Percentiles rank a stretch among this genome's conserved stretches.
Conservation (phyloP, 192 early-diverging fungal genomes). For the Umbelopsis isabellina region DNA sequence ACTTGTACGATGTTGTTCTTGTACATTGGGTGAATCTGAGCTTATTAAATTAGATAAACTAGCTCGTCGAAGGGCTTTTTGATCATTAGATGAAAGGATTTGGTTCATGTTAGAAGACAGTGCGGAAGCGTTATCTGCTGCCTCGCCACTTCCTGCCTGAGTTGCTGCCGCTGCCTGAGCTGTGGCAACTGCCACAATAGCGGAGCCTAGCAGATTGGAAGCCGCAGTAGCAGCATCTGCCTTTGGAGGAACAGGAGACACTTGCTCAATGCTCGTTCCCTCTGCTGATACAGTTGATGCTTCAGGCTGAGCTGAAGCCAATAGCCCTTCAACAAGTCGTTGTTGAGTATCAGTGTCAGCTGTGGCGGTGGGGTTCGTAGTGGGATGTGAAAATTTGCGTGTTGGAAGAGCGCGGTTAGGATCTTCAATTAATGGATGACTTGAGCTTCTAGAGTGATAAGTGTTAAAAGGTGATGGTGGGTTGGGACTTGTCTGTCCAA, state of each 20-base stretch:
- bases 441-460: constrained; percentile 6
- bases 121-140: not conserved
- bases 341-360: not conserved
- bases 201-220: not conserved
- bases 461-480: constrained; percentile 13
- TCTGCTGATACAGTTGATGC: not conserved
- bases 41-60: constrained; percentile 2
- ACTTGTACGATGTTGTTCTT: not conserved
- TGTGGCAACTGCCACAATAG: not conserved
- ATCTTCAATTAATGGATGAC: constrained; percentile 18
- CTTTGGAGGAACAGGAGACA: not conserved
- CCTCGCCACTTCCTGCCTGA: no score
- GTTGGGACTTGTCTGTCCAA: constrained; percentile 16
- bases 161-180: not conserved
- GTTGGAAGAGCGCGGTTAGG: not conserved
- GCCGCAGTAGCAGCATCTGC: constrained; percentile 1
- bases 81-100: not conserved
- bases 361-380: not conserved
- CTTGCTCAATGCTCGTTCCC: no score
- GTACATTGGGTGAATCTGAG: not conserved
- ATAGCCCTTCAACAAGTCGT: not conserved
- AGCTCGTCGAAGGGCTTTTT: not conserved
- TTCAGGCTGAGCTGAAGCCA: not conserved
- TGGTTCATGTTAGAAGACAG: not conserved
- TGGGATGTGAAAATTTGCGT: constrained; percentile 3